Percentiles rank a stretch among this genome's conserved stretches.
Conservation (phyloP, 129 eudicot genomes). For the Rutidosis leptorrhynchoides region DNA sequence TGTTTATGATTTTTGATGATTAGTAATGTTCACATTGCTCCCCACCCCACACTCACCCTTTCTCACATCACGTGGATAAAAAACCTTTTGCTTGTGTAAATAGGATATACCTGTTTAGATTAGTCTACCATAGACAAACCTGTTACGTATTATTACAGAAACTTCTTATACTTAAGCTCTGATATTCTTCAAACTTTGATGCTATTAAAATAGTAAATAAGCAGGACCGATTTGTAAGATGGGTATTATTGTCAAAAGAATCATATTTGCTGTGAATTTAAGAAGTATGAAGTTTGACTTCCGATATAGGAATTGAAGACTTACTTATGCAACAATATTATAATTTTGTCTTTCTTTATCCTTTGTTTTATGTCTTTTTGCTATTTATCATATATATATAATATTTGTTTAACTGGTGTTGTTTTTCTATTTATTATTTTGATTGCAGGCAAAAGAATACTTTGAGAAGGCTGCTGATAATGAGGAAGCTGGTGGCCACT, state of each 20-base stretch:
- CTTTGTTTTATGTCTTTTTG: background rate
- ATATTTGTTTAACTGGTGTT: background rate
- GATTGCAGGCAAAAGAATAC: conserved; percentile 82
- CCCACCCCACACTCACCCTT: no score
- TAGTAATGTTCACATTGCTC: background rate
- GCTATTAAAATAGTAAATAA: background rate
- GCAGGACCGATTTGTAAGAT: background rate
- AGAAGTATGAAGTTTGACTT: background rate
- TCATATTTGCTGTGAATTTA: background rate
- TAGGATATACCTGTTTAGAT: background rate
- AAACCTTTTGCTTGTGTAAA: no score
- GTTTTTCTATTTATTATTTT: background rate
- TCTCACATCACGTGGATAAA: no score
- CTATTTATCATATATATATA: background rate
- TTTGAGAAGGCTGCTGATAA: conserved; percentile 94
- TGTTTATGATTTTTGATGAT: background rate
- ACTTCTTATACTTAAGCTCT: background rate
- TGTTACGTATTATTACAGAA: background rate
- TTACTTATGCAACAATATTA: background rate
- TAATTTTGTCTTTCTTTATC: background rate
- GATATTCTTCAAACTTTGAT: background rate
- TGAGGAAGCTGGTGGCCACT: conserved; percentile 86
- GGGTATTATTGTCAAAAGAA: no score
- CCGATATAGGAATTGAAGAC: background rate
- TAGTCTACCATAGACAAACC: background rate